Evolutionary conservation across 2,329 filamentous ascomycete genomes (phyloP).

Genomic region (Calonectria ilicicola): DNA sequence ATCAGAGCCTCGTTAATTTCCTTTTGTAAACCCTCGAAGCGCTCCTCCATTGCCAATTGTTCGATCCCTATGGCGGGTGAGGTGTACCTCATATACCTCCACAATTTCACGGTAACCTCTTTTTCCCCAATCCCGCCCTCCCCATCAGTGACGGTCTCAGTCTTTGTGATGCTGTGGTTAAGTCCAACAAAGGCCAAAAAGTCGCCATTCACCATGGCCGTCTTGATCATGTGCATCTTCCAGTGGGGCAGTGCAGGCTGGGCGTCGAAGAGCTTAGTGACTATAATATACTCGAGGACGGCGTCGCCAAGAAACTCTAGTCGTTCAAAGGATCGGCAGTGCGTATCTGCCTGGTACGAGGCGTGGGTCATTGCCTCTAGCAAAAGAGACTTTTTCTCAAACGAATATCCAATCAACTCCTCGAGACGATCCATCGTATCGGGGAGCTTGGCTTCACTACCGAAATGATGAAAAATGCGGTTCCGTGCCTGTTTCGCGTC

Average conservation of each 20-base stretch:
- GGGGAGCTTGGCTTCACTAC: conserved; percentile 50
- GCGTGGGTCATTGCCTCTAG: conserved; percentile 85
- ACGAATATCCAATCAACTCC: conserved; percentile 76
- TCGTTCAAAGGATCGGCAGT: conserved; percentile 68
- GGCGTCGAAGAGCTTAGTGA: conserved; percentile 67
- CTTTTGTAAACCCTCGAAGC: conserved; percentile 61
- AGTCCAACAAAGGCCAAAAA: conserved; percentile 84
- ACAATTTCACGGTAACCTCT: conserved; percentile 62
- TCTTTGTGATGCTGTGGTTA: conserved; percentile 46
- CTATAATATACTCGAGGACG: conserved; percentile 83
- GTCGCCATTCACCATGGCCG: conserved; percentile 82
- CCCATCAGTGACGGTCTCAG: conserved; percentile 33
- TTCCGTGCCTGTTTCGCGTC: conserved; percentile 55
- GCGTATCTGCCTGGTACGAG: conserved; percentile 64
- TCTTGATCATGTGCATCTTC: conserved; percentile 81
- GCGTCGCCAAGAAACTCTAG: conserved; percentile 92
- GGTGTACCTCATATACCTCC: conserved; percentile 76
- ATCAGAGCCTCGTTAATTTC: conserved; percentile 64
- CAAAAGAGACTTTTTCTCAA: conserved; percentile 75
- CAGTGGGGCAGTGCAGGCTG: conserved; percentile 57
- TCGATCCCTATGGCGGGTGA: conserved; percentile 59
- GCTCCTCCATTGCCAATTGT: conserved; percentile 56
- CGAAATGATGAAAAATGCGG: conserved; percentile 57
- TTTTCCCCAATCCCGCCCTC: conserved; percentile 32
- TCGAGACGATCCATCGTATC: conserved; percentile 66